Percentiles rank a stretch among this genome's conserved stretches.
These are phyloP conservation scores for Hibiscus tridactylites DNA, from an alignment of 345 rosid genomes.

Conservation along the genomic window DNA sequence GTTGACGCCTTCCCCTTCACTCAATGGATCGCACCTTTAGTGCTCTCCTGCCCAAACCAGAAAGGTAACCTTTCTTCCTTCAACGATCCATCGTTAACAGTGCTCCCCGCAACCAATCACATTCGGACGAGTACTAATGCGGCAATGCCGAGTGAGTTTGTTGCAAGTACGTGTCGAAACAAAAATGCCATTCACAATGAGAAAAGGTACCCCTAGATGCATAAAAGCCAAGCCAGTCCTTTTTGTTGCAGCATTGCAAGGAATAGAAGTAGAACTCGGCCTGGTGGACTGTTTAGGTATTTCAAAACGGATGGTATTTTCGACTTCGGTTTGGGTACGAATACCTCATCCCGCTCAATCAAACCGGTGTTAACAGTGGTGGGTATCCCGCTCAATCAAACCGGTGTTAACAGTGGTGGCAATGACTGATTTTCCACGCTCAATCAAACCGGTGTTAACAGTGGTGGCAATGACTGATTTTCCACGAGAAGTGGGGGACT, in stretches of 20 bases:
- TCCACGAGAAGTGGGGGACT: too few species aligned
- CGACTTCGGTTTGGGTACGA: too few species aligned
- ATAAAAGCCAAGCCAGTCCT: slow-evolving; percentile 48
- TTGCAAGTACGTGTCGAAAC: slow-evolving; percentile 50
- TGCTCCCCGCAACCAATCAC: slow-evolving; percentile 68
- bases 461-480: too few species aligned
- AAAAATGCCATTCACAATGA: slow-evolving; percentile 44
- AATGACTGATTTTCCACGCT: too few species aligned
- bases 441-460: too few species aligned
- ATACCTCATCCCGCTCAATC: too few species aligned
- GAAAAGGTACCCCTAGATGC: slow-evolving; percentile 43
- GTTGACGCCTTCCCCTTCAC: not conserved
- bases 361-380: too few species aligned
- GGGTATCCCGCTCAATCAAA: too few species aligned
- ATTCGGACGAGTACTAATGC: slow-evolving; percentile 50
- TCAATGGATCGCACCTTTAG: not conserved
- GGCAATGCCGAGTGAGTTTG: slow-evolving; percentile 59
- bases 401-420: too few species aligned
- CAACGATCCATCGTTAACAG: slow-evolving; percentile 42
- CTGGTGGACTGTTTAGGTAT: too few species aligned
- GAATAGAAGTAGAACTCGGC: slow-evolving; percentile 15
- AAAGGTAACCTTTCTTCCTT: not conserved
- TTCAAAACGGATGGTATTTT: too few species aligned
- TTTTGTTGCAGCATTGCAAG: slow-evolving; percentile 19
- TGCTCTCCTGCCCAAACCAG: too few species aligned